These are phyloP conservation scores for Prototheca cutis DNA, from an alignment of 163 green algal species.

Conservation along the genomic window DNA sequence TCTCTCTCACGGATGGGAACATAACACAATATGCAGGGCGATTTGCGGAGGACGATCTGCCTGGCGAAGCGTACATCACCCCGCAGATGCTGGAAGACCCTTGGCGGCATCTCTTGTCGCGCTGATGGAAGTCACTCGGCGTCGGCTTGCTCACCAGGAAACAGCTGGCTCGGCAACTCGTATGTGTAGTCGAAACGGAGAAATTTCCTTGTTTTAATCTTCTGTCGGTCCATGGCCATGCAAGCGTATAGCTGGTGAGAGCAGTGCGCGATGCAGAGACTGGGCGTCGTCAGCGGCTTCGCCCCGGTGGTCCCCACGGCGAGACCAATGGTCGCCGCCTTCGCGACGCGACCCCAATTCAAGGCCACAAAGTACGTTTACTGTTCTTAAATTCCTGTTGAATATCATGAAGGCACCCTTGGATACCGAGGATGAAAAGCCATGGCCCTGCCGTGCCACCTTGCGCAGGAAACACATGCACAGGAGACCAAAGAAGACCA, in stretches of 20 bases:
- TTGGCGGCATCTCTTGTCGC: conserved; percentile 1
- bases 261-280: too few relatives aligned
- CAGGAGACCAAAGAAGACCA: conserved; percentile 26
- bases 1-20: too few relatives aligned
- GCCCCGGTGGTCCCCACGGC: too few relatives aligned
- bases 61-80: conserved; percentile 2
- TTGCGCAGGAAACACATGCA: conserved; percentile 5
- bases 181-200: not conserved
- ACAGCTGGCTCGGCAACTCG: not conserved
- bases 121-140: not conserved
- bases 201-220: not conserved
- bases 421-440: too few relatives aligned
- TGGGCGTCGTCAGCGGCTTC: too few relatives aligned
- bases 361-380: conserved; percentile 9
- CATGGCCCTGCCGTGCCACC: not conserved
- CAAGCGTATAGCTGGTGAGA: too few relatives aligned
- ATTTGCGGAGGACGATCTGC: too few relatives aligned
- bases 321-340: too few relatives aligned
- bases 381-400: too few relatives aligned
- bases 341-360: conserved; percentile 6
- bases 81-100: conserved; percentile 5
- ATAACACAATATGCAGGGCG: too few relatives aligned
- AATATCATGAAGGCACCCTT: too few relatives aligned
- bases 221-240: too few relatives aligned
- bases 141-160: not conserved